These are phyloP conservation scores for Mortierella sp. DNA, from an alignment of 371 early-diverging fungal genomes.

Conservation along the genomic window DNA sequence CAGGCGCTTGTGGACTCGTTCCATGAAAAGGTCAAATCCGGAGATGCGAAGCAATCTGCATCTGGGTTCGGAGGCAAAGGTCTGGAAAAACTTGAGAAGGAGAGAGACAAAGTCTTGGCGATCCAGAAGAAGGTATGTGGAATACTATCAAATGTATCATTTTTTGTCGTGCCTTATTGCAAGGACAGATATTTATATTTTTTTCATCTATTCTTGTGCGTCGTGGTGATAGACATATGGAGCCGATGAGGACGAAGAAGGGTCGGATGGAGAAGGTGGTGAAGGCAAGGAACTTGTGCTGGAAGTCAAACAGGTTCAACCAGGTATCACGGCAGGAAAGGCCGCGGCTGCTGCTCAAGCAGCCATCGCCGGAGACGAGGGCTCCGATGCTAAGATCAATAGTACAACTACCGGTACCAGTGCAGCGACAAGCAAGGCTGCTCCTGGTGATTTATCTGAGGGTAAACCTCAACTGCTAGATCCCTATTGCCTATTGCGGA, in stretches of 20 bases:
- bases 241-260: slow-evolving; percentile 75
- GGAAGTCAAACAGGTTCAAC: slow-evolving; percentile 61
- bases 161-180: neutral
- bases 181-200: neutral
- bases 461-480: slow-evolving; percentile 1
- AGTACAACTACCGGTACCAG: slow-evolving; percentile 14
- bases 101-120: slow-evolving; percentile 89
- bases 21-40: slow-evolving; percentile 89
- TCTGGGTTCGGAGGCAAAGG: slow-evolving; percentile 98
- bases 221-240: slow-evolving; percentile 68
- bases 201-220: neutral
- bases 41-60: slow-evolving; percentile 82
- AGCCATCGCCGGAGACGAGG: slow-evolving; percentile 54
- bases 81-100: slow-evolving; percentile 92
- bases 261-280: slow-evolving; percentile 72
- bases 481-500: too few relatives aligned
- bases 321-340: slow-evolving; percentile 65
- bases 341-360: slow-evolving; percentile 59
- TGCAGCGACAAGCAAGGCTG: slow-evolving; percentile 6
- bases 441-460: slow-evolving; percentile 10
- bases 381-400: slow-evolving; percentile 56
- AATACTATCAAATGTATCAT: neutral
- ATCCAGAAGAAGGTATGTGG: slow-evolving; percentile 86
- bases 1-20: slow-evolving; percentile 84
- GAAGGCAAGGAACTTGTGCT: slow-evolving; percentile 45